Evolutionary conservation across 345 rosid genomes (phyloP), one percentile per base, ranked within the genome.

Genomic region (Boechera divaricarpa): DNA sequence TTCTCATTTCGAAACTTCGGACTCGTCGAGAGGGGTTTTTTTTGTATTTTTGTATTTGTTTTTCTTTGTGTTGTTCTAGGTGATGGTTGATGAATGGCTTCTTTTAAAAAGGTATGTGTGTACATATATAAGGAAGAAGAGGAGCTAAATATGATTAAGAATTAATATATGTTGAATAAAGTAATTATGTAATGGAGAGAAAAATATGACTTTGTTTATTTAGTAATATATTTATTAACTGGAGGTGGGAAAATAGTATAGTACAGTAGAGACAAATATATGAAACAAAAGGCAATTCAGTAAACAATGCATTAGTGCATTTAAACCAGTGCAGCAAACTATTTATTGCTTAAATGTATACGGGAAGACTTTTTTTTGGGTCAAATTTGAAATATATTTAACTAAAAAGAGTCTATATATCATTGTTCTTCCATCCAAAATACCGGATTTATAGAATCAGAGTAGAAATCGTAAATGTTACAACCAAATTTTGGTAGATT

Each of bases 221-320:
- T 62, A 33, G 51, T 69, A 52, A 33, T 61, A 32, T 4, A 2
- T 61, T 32, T 61, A 61, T 45, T 35, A 33, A 62, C 12, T 70
- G 35, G 36, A 70, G 26, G 51, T 55, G 60, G 15, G 33, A 26
- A 64, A 21, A 2, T 53, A 63, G 55, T 70, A 45, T 70, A 61
- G 59, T 42, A 69, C 15, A 53, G 12, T 55, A 45, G 52, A 45
- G 76, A 77, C 70, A 77, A 70, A 36, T 62, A 70, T 77, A 70
- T 70, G 70, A 54, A 77, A 70, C 80, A 69, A 71, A 63, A 45
- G 57, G 41, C 6, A 10, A 77, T 24, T 63, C 39, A 76, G 31
- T 53, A 76, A 68, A 69, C 49, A 61, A 76, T 69, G 47, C 49
- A 62, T 48, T 24, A 18, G 38, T 38, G 67, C 73, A 75, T 58